Conservation (phyloP, 768 basidiomycete genomes). For the Cytidiella melzeri region DNA sequence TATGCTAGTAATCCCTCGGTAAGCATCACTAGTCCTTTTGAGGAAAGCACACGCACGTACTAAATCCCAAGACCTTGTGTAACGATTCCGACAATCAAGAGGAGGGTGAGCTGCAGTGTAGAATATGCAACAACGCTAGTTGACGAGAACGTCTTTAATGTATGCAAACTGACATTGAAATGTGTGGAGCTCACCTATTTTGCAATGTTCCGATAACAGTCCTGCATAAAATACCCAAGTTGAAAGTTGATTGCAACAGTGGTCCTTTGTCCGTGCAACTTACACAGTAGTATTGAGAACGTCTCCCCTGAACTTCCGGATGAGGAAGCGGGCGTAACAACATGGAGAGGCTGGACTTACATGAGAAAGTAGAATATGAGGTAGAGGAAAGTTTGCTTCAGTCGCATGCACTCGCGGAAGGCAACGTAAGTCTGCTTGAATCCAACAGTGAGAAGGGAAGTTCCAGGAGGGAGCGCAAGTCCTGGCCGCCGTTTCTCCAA, state of each 20-base stretch:
- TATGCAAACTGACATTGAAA: background rate
- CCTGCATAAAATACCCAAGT: conserved; percentile 29
- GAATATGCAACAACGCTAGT: conserved; percentile 66
- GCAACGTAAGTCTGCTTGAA: conserved; percentile 63
- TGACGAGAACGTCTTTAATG: background rate
- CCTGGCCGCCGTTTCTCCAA: conserved; percentile 64
- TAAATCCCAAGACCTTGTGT: conserved; percentile 65
- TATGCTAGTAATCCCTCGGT: conserved; percentile 36
- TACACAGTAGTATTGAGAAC: conserved; percentile 73
- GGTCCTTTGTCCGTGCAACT: conserved; percentile 15
- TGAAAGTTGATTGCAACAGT: background rate
- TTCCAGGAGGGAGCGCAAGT: conserved; percentile 48
- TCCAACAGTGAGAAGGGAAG: conserved; percentile 54
- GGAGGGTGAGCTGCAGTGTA: conserved; percentile 60
- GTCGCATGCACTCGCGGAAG: conserved; percentile 53
- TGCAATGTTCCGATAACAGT: conserved; percentile 69
- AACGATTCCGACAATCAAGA: conserved; percentile 61
- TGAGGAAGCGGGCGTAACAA: background rate
- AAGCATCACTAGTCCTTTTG: no score
- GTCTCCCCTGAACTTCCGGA: conserved; percentile 47
- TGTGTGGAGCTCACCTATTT: conserved; percentile 42
- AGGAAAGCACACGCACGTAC: no score
- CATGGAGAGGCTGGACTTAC: conserved; percentile 30
- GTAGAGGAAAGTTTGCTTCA: conserved; percentile 72
- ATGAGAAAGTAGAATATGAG: conserved; percentile 74